Conservation (phyloP, 2,329 filamentous ascomycete genomes). For the Emericellopsis cladophorae region DNA sequence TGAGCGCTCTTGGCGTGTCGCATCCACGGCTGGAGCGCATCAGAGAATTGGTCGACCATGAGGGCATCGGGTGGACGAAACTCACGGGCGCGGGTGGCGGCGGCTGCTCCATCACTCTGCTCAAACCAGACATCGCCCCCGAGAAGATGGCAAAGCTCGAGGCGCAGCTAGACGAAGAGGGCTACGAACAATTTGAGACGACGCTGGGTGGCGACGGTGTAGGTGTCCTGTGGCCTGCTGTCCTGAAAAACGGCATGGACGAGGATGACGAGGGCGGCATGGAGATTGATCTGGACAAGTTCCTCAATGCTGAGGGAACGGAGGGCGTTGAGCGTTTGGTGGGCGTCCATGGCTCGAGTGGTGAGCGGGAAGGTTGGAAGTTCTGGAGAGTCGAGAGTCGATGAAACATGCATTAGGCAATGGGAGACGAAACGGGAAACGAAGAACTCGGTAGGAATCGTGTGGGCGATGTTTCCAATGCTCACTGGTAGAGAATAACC, state of each 20-base stretch:
- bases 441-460: no score
- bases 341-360: constrained; percentile 57
- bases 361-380: constrained; percentile 71
- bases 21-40: constrained; percentile 88
- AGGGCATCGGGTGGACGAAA: constrained; percentile 92
- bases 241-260: constrained; percentile 72
- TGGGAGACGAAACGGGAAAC: no score
- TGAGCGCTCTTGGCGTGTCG: constrained; percentile 86
- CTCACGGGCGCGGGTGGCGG: constrained; percentile 91
- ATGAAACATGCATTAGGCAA: not conserved
- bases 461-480: no score
- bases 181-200: constrained; percentile 76
- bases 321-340: constrained; percentile 81
- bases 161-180: constrained; percentile 51
- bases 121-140: constrained; percentile 51
- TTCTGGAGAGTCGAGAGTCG: constrained; percentile 61
- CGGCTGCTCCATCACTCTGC: constrained; percentile 85
- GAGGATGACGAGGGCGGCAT: constrained; percentile 70
- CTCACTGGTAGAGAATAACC: no score
- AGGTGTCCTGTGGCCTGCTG: constrained; percentile 85
- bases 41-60: constrained; percentile 78
- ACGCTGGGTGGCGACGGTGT: constrained; percentile 89
- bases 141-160: constrained; percentile 52
- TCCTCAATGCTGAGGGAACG: constrained; percentile 71
- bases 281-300: constrained; percentile 78